phyloP scores from a whole-genome alignment of 371 early-diverging fungal genomes.

The Lichtheimia corymbifera region DNA sequence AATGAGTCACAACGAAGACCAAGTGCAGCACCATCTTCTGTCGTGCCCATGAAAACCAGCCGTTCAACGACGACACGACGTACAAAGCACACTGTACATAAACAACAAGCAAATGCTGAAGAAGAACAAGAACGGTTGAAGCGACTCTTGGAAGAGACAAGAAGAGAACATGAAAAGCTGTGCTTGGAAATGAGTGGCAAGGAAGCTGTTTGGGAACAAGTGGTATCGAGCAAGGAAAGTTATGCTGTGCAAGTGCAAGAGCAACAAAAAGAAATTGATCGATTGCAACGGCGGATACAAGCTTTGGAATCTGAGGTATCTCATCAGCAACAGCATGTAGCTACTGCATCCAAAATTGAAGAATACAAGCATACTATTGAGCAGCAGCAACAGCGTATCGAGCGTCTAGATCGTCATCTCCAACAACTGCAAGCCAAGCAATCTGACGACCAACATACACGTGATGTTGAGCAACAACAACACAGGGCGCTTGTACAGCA shows the following conservation, averaged over 20 bases:
- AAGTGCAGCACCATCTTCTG: no score
- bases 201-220: constrained; percentile 40
- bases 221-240: constrained; percentile 42
- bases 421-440: constrained; percentile 15
- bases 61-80: constrained; percentile 12
- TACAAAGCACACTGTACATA: constrained; percentile 9
- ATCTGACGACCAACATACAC: constrained; percentile 6
- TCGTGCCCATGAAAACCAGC: neutral
- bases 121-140: constrained; percentile 19
- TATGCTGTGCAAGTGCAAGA: constrained; percentile 41
- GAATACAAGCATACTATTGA: constrained; percentile 20
- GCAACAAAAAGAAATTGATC: constrained; percentile 24
- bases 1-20: no score
- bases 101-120: neutral
- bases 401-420: constrained; percentile 25
- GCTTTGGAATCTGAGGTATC: constrained; percentile 7
- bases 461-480: constrained; percentile 18
- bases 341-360: neutral
- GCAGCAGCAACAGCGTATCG: constrained; percentile 34
- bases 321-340: neutral
- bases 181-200: constrained; percentile 30
- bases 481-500: constrained; percentile 28
- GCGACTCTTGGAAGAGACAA: constrained; percentile 22
- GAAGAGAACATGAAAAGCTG: constrained; percentile 25
- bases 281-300: constrained; percentile 18